These are phyloP conservation scores for Pseudogymnoascus sp. DNA, from an alignment of 2,329 filamentous ascomycete genomes.

Conservation along the genomic window DNA sequence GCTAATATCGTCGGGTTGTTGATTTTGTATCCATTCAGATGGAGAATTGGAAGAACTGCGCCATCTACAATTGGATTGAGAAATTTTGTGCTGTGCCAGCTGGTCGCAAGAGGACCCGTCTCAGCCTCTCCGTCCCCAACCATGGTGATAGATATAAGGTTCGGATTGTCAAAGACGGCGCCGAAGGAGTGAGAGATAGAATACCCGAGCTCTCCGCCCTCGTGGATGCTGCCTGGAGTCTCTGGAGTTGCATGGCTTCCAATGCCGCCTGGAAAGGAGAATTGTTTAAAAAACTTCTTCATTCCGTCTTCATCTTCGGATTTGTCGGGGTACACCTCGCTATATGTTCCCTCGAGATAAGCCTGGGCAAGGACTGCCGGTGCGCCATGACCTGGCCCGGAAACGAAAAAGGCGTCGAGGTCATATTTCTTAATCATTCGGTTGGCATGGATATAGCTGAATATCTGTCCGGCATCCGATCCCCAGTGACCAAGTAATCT, in stretches of 20 bases:
- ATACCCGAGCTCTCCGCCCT: constrained; percentile 77
- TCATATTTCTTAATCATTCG: constrained; percentile 74
- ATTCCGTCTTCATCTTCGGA: constrained; percentile 60
- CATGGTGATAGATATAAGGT: constrained; percentile 68
- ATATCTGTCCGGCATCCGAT: constrained; percentile 70
- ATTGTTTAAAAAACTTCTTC: constrained; percentile 72
- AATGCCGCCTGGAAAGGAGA: constrained; percentile 73
- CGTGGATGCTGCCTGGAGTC: constrained; percentile 68
- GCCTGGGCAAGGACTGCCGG: constrained; percentile 68
- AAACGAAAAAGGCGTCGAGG: constrained; percentile 63
- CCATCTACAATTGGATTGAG: constrained; percentile 71
- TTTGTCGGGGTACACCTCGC: constrained; percentile 68
- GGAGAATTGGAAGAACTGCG: constrained; percentile 67
- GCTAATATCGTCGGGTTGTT: constrained; percentile 70
- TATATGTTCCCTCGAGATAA: constrained; percentile 70
- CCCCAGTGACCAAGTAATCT: constrained; percentile 72
- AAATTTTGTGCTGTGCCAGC: constrained; percentile 78
- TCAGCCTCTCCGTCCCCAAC: constrained; percentile 77
- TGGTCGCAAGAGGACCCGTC: constrained; percentile 68
- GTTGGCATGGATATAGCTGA: constrained; percentile 77
- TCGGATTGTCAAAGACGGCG: constrained; percentile 64
- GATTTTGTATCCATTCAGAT: constrained; percentile 81
- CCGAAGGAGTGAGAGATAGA: constrained; percentile 73
- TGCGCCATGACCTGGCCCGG: constrained; percentile 69
- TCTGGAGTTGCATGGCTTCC: constrained; percentile 72